Conservation (phyloP, 192 early-diverging fungal genomes). For the Umbelopsis vinacea region DNA sequence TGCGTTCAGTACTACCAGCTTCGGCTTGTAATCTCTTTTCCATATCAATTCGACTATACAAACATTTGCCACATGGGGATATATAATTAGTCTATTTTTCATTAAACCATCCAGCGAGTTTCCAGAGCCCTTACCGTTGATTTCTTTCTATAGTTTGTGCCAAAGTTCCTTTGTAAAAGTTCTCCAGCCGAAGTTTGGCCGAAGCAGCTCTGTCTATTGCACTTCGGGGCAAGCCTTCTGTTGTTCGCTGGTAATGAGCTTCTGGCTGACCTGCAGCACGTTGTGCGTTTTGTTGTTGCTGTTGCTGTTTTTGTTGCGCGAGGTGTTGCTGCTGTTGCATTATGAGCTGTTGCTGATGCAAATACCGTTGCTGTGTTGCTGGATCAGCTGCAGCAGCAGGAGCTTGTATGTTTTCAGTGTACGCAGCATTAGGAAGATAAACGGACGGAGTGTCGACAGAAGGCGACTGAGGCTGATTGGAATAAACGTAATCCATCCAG, state of each 20-base stretch:
- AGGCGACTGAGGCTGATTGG: slow-evolving; percentile 16
- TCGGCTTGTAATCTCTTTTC: slow-evolving; percentile 78
- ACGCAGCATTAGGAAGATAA: slow-evolving; percentile 17
- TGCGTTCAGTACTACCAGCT: slow-evolving; percentile 85
- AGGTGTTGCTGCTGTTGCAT: slow-evolving; percentile 22
- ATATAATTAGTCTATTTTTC: not conserved
- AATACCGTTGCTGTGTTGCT: slow-evolving; percentile 13
- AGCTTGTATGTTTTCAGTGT: slow-evolving; percentile 27
- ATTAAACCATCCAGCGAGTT: not conserved
- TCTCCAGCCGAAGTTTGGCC: slow-evolving; percentile 90
- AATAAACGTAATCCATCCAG: slow-evolving; percentile 24
- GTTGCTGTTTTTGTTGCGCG: slow-evolving; percentile 26
- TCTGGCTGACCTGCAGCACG: slow-evolving; percentile 37
- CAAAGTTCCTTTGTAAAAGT: slow-evolving; percentile 90
- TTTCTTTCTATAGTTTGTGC: slow-evolving; percentile 88
- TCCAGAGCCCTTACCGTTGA: slow-evolving; percentile 57
- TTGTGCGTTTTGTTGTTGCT: slow-evolving; percentile 32
- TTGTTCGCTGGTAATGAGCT: slow-evolving; percentile 68
- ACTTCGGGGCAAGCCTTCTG: slow-evolving; percentile 75
- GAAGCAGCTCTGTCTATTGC: slow-evolving; percentile 87
- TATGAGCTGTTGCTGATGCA: slow-evolving; percentile 17
- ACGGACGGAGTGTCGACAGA: not conserved
- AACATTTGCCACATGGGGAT: slow-evolving; percentile 11
- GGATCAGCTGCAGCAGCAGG: slow-evolving; percentile 23
- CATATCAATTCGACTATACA: slow-evolving; percentile 70